Conservation (phyloP, 1,284 basidiomycete genomes). For the Pyrrhoderma lamaoense region DNA sequence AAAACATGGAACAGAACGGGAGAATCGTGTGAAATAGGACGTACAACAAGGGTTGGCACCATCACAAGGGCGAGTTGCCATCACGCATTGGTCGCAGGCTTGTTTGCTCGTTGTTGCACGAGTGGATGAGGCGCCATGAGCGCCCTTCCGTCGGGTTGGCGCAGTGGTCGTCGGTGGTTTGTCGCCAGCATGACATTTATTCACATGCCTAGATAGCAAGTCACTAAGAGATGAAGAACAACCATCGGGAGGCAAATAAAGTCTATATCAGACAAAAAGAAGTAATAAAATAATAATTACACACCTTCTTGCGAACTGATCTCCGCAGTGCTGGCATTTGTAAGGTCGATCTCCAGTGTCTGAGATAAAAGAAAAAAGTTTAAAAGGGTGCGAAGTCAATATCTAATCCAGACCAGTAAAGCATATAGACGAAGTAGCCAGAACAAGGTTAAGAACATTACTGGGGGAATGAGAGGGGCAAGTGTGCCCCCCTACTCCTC, state of each 20-base stretch:
- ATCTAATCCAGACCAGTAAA: conserved; percentile 18
- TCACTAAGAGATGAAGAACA: conserved; percentile 46
- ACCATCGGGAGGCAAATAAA: background rate
- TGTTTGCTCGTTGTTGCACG: conserved; percentile 72
- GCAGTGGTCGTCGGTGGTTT: conserved; percentile 44
- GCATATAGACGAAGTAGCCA: conserved; percentile 14
- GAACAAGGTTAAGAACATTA: conserved; percentile 14
- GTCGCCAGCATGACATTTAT: conserved; percentile 81
- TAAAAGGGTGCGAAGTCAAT: conserved; percentile 13
- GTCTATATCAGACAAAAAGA: conserved; percentile 10
- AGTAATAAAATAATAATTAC: conserved; percentile 19
- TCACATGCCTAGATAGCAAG: conserved; percentile 80
- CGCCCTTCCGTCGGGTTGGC: conserved; percentile 46
- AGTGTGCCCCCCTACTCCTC: background rate
- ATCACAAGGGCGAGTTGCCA: conserved; percentile 73
- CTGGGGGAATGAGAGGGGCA: background rate
- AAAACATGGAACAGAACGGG: conserved; percentile 6
- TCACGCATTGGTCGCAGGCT: conserved; percentile 83
- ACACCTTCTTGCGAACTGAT: conserved; percentile 83
- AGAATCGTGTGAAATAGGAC: conserved; percentile 20
- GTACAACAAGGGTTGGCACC: conserved; percentile 71
- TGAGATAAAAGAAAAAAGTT: conserved; percentile 28
- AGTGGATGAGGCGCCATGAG: conserved; percentile 43
- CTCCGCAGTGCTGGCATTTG: conserved; percentile 82
- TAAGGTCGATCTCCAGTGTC: conserved; percentile 91